Evolutionary conservation across 2,329 filamentous ascomycete genomes (phyloP).

Genomic region (Sporothrix brasiliensis): DNA sequence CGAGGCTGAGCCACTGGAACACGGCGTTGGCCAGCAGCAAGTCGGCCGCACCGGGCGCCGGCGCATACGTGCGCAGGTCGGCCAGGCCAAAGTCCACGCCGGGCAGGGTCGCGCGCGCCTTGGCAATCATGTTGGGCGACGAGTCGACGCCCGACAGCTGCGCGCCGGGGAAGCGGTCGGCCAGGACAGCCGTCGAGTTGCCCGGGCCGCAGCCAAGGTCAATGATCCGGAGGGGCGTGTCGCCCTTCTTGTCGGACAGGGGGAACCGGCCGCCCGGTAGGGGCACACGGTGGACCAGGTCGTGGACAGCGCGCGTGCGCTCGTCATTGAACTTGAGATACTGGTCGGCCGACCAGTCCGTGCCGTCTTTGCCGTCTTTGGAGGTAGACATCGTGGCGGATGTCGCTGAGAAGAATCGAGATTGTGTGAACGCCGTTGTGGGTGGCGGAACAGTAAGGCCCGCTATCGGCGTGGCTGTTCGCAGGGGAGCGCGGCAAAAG

Average conservation of each 20-base stretch:
- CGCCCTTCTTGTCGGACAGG: background rate
- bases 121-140: conserved; percentile 58
- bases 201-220: conserved; percentile 65
- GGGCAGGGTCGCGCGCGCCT: conserved; percentile 49
- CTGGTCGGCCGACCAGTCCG: conserved; percentile 59
- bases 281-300: conserved; percentile 55
- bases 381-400: background rate
- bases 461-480: background rate
- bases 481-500: conserved; percentile 24
- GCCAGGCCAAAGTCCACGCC: conserved; percentile 50
- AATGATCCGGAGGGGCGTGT: conserved; percentile 49
- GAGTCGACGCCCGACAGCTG: conserved; percentile 57
- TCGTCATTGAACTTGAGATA: conserved; percentile 60
- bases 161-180: conserved; percentile 52
- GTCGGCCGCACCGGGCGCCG: conserved; percentile 42
- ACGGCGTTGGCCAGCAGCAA: conserved; percentile 61
- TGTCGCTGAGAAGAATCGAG: background rate
- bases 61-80: conserved; percentile 50
- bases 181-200: conserved; percentile 58
- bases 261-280: conserved; percentile 39
- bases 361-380: conserved; percentile 2
- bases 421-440: background rate
- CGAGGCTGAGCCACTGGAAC: conserved; percentile 58
- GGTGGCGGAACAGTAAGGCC: background rate
- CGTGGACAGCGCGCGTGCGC: conserved; percentile 56